A percentile compares a stretch with the other conserved stretches of the same genome.
These are phyloP conservation scores for Rachicladosporium sp. DNA, from an alignment of 2,329 filamentous ascomycete species.

Conservation along the genomic window DNA sequence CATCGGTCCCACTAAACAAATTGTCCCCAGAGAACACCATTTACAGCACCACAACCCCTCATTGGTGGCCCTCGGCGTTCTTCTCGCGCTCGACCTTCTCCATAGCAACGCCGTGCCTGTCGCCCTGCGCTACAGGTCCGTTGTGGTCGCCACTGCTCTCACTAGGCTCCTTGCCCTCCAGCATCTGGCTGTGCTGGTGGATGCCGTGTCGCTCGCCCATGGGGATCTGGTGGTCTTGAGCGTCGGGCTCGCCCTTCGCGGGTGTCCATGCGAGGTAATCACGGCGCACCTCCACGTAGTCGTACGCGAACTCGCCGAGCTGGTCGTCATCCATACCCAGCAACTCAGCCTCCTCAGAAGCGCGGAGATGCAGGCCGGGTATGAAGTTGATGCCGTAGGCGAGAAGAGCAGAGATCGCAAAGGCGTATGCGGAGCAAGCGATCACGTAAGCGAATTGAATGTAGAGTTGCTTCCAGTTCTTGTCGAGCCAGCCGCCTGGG, in stretches of 20 bases:
- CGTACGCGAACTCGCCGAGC: conserved; percentile 80
- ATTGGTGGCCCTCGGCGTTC: neutral
- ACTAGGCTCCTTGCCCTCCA: conserved; percentile 43
- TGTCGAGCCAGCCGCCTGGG: conserved; percentile 59
- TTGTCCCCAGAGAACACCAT: no score
- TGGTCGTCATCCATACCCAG: conserved; percentile 85
- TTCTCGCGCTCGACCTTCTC: conserved; percentile 29
- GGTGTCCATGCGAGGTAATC: conserved; percentile 85
- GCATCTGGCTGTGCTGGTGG: conserved; percentile 52
- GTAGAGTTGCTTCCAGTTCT: conserved; percentile 63
- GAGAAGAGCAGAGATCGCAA: conserved; percentile 60
- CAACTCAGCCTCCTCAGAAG: conserved; percentile 69
- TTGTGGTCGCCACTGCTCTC: conserved; percentile 28
- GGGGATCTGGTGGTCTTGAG: conserved; percentile 48
- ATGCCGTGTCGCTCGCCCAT: conserved; percentile 51
- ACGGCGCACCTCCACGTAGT: conserved; percentile 78
- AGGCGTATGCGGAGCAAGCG: conserved; percentile 54
- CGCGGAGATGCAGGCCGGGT: conserved; percentile 67
- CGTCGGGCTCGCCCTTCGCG: conserved; percentile 51
- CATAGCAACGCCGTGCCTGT: conserved; percentile 39
- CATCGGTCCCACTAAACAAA: no score
- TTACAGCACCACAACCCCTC: no score
- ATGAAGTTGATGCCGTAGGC: conserved; percentile 64
- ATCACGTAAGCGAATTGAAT: conserved; percentile 68
- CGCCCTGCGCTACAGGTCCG: conserved; percentile 39